Base-by-base conservation (phyloP, 176 grass and related monocot species). In the Oryza glaberrima region DNA sequence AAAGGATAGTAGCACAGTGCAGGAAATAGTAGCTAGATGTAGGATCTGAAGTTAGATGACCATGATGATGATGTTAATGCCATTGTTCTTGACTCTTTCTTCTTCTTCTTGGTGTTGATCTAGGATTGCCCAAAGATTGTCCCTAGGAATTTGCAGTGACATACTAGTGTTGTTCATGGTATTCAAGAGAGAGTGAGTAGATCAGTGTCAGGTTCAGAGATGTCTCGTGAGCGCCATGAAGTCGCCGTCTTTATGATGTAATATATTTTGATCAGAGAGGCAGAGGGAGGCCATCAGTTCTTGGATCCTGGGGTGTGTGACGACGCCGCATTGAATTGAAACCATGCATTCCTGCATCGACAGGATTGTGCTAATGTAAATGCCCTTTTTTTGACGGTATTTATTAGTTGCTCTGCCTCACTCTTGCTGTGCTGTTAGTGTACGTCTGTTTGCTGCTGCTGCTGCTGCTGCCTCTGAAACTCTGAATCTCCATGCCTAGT, bases 151-250 rank as follows among this genome's bases (percentile, higher is more conserved):
- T 61, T 54, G 17, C 20, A 61, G 56, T 19, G 34, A 16, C 23
- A 12, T 22, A 41, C 40, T 41, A 76, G 77, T 77, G 70, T 58
- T 46, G 69, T 86, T 82, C 51, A 36, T 22, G 48, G 63, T 58
- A 67, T 83, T 73, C 67, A 75, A 32, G 87, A 67, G 87, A 67
- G n/a, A 73, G n/a, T 77, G n/a, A 77, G n/a, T 81, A 19, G 41
- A 25, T 83, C 35, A 1, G 36, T 8, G 3, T 65, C 3, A 52
- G 75, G 67, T 90, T 90, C 70, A 78, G 72, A 17, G 61, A 40
- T 70, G 78, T 81, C 84, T 64, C 81, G 92, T 92, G 90, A 92
- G 73, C 70, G 11, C 81, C 82, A 71, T 90, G 60, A 91, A 80
- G 13, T 19, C 6, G 28, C 52, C 60, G 9, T 17, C 73, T 89